Evolutionary conservation across 352 stramenopile genomes (phyloP), one percentile per base, ranked within the genome.

Genomic region (Globisporangium parvum): DNA sequence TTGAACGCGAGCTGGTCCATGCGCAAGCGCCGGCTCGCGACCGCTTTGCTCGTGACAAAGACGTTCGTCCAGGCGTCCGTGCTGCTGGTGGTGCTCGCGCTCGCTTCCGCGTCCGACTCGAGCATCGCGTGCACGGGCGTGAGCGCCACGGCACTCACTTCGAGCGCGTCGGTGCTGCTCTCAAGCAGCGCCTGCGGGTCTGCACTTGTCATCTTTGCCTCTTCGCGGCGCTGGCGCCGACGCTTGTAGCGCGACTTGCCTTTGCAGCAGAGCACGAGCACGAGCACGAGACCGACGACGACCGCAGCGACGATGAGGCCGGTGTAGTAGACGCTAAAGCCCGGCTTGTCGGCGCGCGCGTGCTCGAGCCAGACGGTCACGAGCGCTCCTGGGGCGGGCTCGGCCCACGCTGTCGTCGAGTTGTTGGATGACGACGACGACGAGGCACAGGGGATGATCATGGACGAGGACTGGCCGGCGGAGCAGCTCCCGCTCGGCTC

Each of bases 1-100:
- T 63, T 62, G 28, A 87, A 76, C 6, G 20, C 58, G 28, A 87
- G 59, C 17, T 75, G 53, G 0, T 53, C 49, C 35, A 58, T 37
- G 21, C 61, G 40, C 48, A 57, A 23, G 42, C 56, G 48, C 15
- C 40, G 49, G 2, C 48, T 31, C 1, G 26, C 50, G 17, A 67
- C 55, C 9, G 65, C 55, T 0, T 63, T 55, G 40, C 71, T 80
- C 0, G 73, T 68, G 0, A 73, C 64, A 17, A 71, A 60, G 17
- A 23, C 54, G 33, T 50, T 53, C 33, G 47, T 53, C 54, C 54
- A 60, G 10, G 31, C 54, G 24, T 37, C 21, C 18, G 33, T 49
- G 24, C 12, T 10, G 37, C 37, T 42, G 11, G 3, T 42, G 37
- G 33, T 60, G 24, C 18, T 17, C 46, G 17, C 18, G 31, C 44